These are phyloP conservation scores for Podochytrium sp. DNA, from an alignment of 192 early-diverging fungal species.

Conservation along the genomic window DNA sequence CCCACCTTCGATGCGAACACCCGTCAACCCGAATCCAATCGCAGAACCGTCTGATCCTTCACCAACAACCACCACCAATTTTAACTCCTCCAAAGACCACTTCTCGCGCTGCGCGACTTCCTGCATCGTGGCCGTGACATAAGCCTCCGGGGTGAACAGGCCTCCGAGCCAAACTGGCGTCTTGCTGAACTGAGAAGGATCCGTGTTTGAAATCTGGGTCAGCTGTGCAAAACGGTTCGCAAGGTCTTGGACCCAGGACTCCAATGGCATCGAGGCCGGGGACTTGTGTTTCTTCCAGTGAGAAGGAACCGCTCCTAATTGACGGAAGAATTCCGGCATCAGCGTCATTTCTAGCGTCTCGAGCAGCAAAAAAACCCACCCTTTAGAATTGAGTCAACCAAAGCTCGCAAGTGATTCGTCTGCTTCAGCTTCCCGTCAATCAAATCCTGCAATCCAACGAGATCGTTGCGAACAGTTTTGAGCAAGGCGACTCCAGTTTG, in stretches of 20 bases:
- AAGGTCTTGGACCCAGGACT: conserved; percentile 78
- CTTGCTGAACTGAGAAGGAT: not conserved
- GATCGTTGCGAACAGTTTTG: conserved; percentile 65
- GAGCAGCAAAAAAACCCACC: conserved; percentile 21
- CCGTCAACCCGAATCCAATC: conserved; percentile 38
- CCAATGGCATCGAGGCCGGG: conserved; percentile 58
- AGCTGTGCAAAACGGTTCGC: conserved; percentile 70
- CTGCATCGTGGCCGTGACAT: conserved; percentile 89
- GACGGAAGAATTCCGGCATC: not conserved
- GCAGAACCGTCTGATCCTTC: not conserved
- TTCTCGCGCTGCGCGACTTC: conserved; percentile 70
- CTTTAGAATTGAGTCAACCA: conserved; percentile 71
- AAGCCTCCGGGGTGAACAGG: conserved; percentile 87
- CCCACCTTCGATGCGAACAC: conserved; percentile 49
- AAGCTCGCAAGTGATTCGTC: conserved; percentile 81
- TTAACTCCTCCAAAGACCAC: conserved; percentile 85
- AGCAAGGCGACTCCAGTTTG: conserved; percentile 65
- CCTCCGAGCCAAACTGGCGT: conserved; percentile 81
- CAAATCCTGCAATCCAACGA: conserved; percentile 64
- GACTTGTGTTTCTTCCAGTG: conserved; percentile 76
- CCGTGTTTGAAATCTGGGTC: conserved; percentile 41
- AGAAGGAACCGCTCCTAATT: conserved; percentile 64
- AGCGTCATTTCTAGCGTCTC: not conserved
- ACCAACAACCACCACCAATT: conserved; percentile 41
- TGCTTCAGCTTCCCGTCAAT: conserved; percentile 82